A percentile compares a stretch with the other conserved stretches of the same genome.
phyloP scores from a whole-genome alignment of 2,329 filamentous ascomycete genomes.

The Ascochyta lentis region DNA sequence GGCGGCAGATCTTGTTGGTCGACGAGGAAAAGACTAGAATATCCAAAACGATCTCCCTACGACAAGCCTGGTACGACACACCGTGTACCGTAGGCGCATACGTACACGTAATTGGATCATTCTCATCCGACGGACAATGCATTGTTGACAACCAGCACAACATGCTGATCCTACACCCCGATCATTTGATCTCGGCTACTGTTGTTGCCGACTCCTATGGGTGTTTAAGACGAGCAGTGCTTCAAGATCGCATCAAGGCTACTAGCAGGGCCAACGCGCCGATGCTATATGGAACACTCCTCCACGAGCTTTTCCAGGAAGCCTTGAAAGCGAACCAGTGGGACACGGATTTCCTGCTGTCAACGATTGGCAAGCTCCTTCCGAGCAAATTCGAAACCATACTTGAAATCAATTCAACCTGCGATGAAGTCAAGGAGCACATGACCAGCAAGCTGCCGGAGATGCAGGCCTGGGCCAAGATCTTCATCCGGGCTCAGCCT shows the following conservation, averaged over 20 bases:
- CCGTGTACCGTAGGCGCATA: constrained; percentile 75
- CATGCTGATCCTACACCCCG: constrained; percentile 90
- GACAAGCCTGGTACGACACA: constrained; percentile 87
- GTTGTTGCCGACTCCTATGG: constrained; percentile 96
- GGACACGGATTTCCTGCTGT: constrained; percentile 71
- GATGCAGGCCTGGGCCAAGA: constrained; percentile 79
- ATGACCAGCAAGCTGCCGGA: constrained; percentile 83
- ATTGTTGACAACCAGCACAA: constrained; percentile 82
- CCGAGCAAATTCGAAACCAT: constrained; percentile 84
- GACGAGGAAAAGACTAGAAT: constrained; percentile 75
- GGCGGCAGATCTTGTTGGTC: constrained; percentile 74
- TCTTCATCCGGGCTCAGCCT: constrained; percentile 77
- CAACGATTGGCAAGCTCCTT: constrained; percentile 72
- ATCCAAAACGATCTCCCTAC: constrained; percentile 73
- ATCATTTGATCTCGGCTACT: constrained; percentile 93
- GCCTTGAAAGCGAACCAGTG: constrained; percentile 84
- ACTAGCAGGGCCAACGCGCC: constrained; percentile 80
- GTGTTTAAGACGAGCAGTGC: constrained; percentile 86
- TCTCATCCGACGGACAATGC: constrained; percentile 73
- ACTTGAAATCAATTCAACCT: constrained; percentile 81
- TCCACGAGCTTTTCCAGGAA: constrained; percentile 95
- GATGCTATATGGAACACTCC: constrained; percentile 88
- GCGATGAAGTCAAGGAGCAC: constrained; percentile 77
- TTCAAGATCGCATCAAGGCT: constrained; percentile 94
- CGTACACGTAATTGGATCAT: constrained; percentile 85